Base-by-base conservation (phyloP, 2,329 filamentous ascomycete species). In the Colletotrichum sidae region DNA sequence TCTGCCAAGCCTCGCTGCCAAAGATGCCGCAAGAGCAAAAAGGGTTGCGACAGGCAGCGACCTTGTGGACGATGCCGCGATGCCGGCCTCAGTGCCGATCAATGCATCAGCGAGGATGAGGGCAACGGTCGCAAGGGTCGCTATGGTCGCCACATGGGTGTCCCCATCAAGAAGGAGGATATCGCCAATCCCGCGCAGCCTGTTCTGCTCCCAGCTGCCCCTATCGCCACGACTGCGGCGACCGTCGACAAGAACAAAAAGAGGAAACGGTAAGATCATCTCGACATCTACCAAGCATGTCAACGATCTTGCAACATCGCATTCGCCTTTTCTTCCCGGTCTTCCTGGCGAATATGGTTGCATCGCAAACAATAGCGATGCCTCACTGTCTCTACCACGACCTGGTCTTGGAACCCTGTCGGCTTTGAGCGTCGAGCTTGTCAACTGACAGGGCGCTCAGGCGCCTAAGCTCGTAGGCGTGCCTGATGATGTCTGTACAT, bases 1-100 rank as follows among this genome's bases (percentile, higher is more conserved):
- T 97, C 95, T 0, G 94, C 92, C 70, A 97, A 98, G 81, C 96
- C 96, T 61, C 94, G 96, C 68, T 99, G 96, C 83, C 96, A 99
- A 78, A 92, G 96, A 64, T 99, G 96, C 84, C 92, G 96, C 73
- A 99, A 99, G 88, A 98, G 95, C 82, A 99, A 99, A 86, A 99
- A 99, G 81, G 96, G 96, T 11, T 99, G 96, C 76, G 96, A 99
- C 81, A 91, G 96, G 64, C 96, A 98, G 80, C 90, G 96, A 44
- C 96, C 96, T 35, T 99, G 96, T 75, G 93, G 94, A 60, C 89
- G 96, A 69, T 99, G 96, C 88, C 93, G 94, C 77, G 96, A 99
- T 80, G 96, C 96, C 47, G 96, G 96, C 17, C 93, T 99, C 72
- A 92, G 92, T 62, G 89, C 93, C 65, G 96, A 98, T 71, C 93